A percentile compares a stretch with the other conserved stretches of the same genome.
Evolutionary conservation across 2,329 filamentous ascomycete species (phyloP).

Genomic region (Corinectria fuckeliana): DNA sequence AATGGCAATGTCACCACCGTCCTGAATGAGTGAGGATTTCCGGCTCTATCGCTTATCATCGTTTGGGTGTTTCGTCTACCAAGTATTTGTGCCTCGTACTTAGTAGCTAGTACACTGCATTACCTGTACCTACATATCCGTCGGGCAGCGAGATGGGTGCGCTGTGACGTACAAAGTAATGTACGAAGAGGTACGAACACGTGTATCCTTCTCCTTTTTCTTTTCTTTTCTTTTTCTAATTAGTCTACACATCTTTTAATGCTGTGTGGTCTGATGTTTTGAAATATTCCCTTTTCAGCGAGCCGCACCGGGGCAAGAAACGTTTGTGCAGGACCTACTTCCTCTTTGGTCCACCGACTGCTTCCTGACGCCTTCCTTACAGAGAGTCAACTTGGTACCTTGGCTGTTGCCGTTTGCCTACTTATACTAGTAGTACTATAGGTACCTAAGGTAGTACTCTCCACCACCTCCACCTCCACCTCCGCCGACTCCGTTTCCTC

Average conservation of each 20-base stretch:
- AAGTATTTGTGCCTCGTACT: no score
- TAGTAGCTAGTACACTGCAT: no score
- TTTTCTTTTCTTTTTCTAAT: not conserved
- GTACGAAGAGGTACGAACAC: slow-evolving; percentile 1
- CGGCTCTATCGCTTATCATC: not conserved
- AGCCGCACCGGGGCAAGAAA: slow-evolving; percentile 34
- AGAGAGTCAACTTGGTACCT: not conserved
- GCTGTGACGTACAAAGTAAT: no score
- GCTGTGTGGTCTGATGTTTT: slow-evolving; percentile 33
- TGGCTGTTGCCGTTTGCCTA: no score
- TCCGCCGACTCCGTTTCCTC: not conserved
- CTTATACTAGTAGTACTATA: no score
- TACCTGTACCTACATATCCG: not conserved
- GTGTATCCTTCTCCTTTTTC: slow-evolving; percentile 5
- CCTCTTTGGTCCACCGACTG: slow-evolving; percentile 36
- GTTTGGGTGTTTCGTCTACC: not conserved
- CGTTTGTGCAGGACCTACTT: slow-evolving; percentile 35
- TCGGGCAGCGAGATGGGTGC: not conserved
- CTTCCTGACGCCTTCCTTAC: not conserved
- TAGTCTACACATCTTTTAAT: not conserved
- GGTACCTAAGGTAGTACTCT: no score
- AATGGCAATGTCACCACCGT: not conserved
- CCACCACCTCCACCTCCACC: slow-evolving; percentile 12
- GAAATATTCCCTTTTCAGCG: slow-evolving; percentile 32
- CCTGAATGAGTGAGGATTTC: slow-evolving; percentile 1